Conservation (phyloP, 2,329 filamentous ascomycete species). For the Trichoderma pleuroti region DNA sequence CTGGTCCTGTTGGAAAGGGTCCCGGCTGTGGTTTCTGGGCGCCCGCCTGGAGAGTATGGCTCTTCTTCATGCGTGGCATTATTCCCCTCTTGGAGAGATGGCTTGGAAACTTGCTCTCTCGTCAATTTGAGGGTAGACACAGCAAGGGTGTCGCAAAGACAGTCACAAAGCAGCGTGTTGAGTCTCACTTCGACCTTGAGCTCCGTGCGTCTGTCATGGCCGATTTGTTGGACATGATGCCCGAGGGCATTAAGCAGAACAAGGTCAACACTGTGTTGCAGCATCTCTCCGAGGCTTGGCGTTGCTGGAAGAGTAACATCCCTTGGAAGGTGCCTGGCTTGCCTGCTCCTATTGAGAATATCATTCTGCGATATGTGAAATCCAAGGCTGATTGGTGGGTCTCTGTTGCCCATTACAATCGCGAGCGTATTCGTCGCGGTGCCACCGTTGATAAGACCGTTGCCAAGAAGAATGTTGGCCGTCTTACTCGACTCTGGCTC, state of each 20-base stretch:
- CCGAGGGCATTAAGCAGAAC: conserved; percentile 98
- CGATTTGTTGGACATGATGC: conserved; percentile 99
- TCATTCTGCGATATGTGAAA: conserved; percentile 97
- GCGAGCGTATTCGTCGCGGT: conserved; percentile 91
- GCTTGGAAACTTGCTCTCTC: conserved; percentile 93
- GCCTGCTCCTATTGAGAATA: conserved; percentile 96
- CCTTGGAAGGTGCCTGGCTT: conserved; percentile 98
- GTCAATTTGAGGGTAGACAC: conserved; percentile 96
- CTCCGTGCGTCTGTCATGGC: conserved; percentile 98
- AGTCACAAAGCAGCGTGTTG: conserved; percentile 97
- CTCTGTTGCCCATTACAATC: conserved; percentile 97
- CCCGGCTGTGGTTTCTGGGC: conserved; percentile 99
- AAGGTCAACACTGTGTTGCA: conserved; percentile 98
- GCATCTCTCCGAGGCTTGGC: conserved; percentile 96
- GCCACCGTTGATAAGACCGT: conserved; percentile 99
- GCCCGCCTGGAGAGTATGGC: conserved; percentile 96
- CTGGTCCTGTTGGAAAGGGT: conserved; percentile 92
- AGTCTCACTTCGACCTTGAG: conserved; percentile 97
- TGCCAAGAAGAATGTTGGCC: conserved; percentile 97
- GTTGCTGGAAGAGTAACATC: conserved; percentile 99
- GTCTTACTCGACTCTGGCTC: conserved; percentile 90
- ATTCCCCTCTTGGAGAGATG: conserved; percentile 95
- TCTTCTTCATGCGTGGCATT: conserved; percentile 98
- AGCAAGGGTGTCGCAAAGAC: conserved; percentile 99
- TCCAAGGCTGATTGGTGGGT: conserved; percentile 99